Base-by-base conservation (phyloP, 1,284 basidiomycete species). In the Malassezia sp. region DNA sequence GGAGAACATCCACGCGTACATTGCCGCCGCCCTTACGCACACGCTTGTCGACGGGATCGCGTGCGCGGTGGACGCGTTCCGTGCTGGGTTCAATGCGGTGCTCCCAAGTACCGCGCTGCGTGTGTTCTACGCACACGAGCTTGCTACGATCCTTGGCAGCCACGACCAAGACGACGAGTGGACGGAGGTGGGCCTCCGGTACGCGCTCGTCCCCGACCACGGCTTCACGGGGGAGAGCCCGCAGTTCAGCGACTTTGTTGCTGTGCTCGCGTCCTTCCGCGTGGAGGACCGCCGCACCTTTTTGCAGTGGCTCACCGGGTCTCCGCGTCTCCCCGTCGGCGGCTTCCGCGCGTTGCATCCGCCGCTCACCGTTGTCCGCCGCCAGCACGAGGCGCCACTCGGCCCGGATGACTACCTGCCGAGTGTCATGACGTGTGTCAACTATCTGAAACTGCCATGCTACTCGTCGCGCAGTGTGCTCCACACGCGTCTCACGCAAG, bases 351-450 rank as follows among this genome's bases (percentile, higher is more conserved):
- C 87, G 2, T 76, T 99, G 47, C 90, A 85, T 60, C 93, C 93
- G 2, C 81, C 84, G 11, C 77, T 99, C 53, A 99, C 93, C 1
- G 89, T 99, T 10, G 91, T 99, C 34, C 83, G 90, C 60, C 95
- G 97, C 71, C 87, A 87, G 15, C 88, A 91, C 61, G 93, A 96
- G 71, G 75, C 84, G 20, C 65, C 65, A 20, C 42, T 66, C 41
- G 80, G 80, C 14, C 85, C 91, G 1, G 89, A 97, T 70, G 86
- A 93, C 71, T 93, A 93, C 70, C 75, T 97, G 30, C 91, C 91
- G 0, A 90, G 86, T 67, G 90, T 96, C 35, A 96, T 96, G 91
- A 96, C 91, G 9, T 97, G 91, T 70, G 90, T 91, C 57, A 93
- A 95, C 47, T 73, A 67, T 40, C 59, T 67, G 46, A 70, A 70